Evolutionary conservation across 2,329 filamentous ascomycete species (phyloP), one percentile per base, ranked within the genome.

Genomic region (Sphaerulina vaccinii): DNA sequence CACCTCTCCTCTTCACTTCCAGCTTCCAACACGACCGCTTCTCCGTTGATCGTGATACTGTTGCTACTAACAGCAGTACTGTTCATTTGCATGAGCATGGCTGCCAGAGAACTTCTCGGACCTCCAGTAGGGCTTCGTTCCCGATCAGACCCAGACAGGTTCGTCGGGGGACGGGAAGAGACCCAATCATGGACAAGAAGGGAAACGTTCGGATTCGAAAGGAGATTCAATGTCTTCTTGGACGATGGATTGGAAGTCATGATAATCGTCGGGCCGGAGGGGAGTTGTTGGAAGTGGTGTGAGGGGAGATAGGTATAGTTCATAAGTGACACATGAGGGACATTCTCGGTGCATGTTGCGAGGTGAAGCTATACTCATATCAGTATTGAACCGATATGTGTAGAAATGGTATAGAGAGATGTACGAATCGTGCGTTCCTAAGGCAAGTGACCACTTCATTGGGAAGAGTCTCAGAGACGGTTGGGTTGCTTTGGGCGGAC

Each of bases 161-260:
- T 68, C 49, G 77, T 74, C 0, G 90, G 88, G 1, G 92, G 91
- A 1, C 93, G 85, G 70, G 95, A 90, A 1, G 90, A 95, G 52
- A 96, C 87, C 93, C 91, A 99, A 74, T 97, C 93, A 73, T 99
- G 93, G 5, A 97, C 93, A n/a, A 97, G 82, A 10, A 97, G 79
- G 2, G 89, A 95, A 57, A 99, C 90, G 59, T 87, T 86, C 1
- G 90, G 87, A 69, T 99, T 99, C 29, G 81, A 77, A 56, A 86
- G 73, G 10, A 97, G 83, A 69, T 96, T 96, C 62, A 84, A 81
- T 23, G 84, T 90, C 74, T 92, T 93, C 62, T 84, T 86, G 29
- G 86, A 89, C 51, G 83, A 81, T 1, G 85, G 83, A 62, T 90
- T 90, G 39, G 87, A 95, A 50, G 93, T 97, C 78, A 97, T 87